phyloP scores from a whole-genome alignment of 139 green algal genomes.

The Asterochloris erici region DNA sequence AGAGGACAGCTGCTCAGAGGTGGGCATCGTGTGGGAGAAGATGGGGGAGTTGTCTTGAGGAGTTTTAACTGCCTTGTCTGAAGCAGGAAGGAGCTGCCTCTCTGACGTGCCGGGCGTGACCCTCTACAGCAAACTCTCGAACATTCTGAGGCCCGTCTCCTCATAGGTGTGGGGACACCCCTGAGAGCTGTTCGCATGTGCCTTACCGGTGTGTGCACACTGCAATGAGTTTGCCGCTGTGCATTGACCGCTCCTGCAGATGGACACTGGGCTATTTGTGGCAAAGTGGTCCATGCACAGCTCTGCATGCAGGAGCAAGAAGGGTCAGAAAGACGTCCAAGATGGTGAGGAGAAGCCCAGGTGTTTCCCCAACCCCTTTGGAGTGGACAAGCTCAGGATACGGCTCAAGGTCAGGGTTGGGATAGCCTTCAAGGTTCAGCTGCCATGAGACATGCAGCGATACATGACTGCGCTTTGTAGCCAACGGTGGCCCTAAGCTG shows the following conservation, averaged over 20 bases:
- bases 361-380: conserved; percentile 60
- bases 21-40: neutral
- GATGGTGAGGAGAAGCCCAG: neutral
- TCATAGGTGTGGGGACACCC: too few species aligned
- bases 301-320: neutral
- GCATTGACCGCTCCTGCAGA: too few species aligned
- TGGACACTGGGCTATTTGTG: too few species aligned
- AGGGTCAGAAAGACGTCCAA: neutral
- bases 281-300: too few species aligned
- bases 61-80: neutral
- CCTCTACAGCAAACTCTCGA: too few species aligned
- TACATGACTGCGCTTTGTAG: neutral
- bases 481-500: too few species aligned
- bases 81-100: neutral
- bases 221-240: too few species aligned
- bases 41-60: too few species aligned
- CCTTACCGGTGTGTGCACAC: too few species aligned
- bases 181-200: too few species aligned
- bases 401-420: conserved; percentile 34
- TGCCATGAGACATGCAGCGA: neutral
- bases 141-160: too few species aligned
- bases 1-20: neutral
- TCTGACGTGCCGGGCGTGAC: neutral
- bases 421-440: conserved; percentile 8
- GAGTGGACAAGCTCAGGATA: conserved; percentile 47